Base-by-base conservation (phyloP, 257 asterid species). In the Solanum peruvianum region DNA sequence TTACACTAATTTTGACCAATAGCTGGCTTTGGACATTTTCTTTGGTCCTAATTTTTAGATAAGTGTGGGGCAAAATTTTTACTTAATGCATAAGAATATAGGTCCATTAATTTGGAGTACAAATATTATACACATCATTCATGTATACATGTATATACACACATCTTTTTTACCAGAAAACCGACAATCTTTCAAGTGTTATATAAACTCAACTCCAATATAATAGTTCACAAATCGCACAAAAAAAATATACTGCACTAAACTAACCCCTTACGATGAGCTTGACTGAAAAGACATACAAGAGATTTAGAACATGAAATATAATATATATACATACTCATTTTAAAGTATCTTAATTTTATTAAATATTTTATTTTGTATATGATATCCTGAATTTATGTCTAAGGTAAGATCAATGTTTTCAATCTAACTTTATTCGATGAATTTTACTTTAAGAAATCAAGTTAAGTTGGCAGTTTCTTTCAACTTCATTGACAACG, bases 51-150 rank as follows among this genome's bases (percentile, higher is more conserved):
- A 84, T 66, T 73, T 64, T 37, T 41, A 33, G 52, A 27, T 21
- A 52, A 60, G 56, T 15, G 82, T 35, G 86, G 33, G 82, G 81
- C 20, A 77, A 25, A 15, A 0, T 27, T 45, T 86, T 91, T 91
- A 94, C 93, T 93, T 91, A 47, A 87, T 71, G 45, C 49, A 92
- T 88, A 93, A 88, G 93, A 83, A 82, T 62, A 92, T 91, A 89
- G 93, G 92, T 42, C 93, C 94, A 88, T 15, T 83, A 33, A 33
- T 33, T 89, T 87, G 89, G 90, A 91, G 93, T 92, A 90, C 87
- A 85, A 16, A 89, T 77, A 11, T 88, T 77, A 88, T 88, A 89
- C 84, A 88, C 86, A 85, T 60, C 82, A 49, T 78, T 78, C 10
- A 7, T 25, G 9, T 76, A 76, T 80, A 9, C 29, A 15, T 3